These are phyloP conservation scores for Saccharomyces hybrid DNA, from an alignment of 1,139 yeast genomes.

Conservation along the genomic window DNA sequence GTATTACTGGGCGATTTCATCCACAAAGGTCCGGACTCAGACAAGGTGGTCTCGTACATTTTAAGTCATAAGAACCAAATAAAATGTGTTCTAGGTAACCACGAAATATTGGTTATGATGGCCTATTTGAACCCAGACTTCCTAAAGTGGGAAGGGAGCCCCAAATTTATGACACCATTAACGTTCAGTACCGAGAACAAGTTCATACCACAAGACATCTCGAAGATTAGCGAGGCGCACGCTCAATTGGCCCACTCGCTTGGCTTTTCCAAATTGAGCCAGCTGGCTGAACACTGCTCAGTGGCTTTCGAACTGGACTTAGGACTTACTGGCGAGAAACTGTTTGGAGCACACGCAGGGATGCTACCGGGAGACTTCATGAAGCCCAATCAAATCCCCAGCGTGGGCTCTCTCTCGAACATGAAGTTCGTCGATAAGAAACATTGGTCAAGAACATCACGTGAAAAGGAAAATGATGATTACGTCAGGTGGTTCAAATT, in stretches of 20 bases:
- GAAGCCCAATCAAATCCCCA: slow-evolving; percentile 8
- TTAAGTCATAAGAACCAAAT: slow-evolving; percentile 44
- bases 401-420: slow-evolving; percentile 19
- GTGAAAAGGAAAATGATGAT: slow-evolving; percentile 14
- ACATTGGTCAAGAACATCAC: slow-evolving; percentile 21
- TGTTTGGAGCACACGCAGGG: slow-evolving; percentile 29
- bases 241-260: slow-evolving; percentile 15
- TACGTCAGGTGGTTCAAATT: slow-evolving; percentile 25
- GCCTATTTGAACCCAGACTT: slow-evolving; percentile 22
- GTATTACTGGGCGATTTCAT: slow-evolving; percentile 73
- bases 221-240: slow-evolving; percentile 18
- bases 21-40: slow-evolving; percentile 75
- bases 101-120: slow-evolving; percentile 42
- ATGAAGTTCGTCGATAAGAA: slow-evolving; percentile 28
- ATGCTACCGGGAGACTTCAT: slow-evolving; percentile 23
- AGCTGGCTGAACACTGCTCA: slow-evolving; percentile 20
- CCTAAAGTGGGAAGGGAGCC: background rate
- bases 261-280: slow-evolving; percentile 14
- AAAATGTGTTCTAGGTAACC: slow-evolving; percentile 75
- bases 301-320: slow-evolving; percentile 15
- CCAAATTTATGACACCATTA: slow-evolving; percentile 7
- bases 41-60: slow-evolving; percentile 60
- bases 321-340: slow-evolving; percentile 11
- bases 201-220: slow-evolving; percentile 14
- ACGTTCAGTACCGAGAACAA: slow-evolving; percentile 13